phyloP scores from a whole-genome alignment of 352 stramenopile species.

The Nothophytophthora sp. region DNA sequence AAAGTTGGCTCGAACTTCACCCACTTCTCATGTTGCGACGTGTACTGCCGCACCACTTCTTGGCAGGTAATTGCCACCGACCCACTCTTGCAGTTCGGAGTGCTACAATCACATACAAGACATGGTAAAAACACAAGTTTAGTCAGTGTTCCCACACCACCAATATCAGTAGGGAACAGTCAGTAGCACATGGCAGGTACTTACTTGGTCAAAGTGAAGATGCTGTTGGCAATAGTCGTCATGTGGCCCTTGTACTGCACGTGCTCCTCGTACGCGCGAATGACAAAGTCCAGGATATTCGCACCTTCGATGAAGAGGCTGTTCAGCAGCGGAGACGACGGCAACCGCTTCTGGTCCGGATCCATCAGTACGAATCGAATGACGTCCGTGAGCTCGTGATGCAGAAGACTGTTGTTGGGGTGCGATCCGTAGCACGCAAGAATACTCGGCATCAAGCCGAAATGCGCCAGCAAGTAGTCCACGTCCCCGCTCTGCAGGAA shows the following conservation, averaged over 20 bases:
- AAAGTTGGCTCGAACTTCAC: slow-evolving; percentile 73
- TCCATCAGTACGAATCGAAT: slow-evolving; percentile 87
- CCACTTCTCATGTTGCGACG: slow-evolving; percentile 67
- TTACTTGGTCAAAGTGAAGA: slow-evolving; percentile 88
- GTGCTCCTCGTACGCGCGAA: slow-evolving; percentile 69
- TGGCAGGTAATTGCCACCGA: slow-evolving; percentile 63
- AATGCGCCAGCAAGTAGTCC: slow-evolving; percentile 68
- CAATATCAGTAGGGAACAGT: slow-evolving; percentile 2
- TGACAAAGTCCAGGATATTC: slow-evolving; percentile 85
- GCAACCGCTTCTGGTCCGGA: slow-evolving; percentile 79
- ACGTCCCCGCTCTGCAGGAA: slow-evolving; percentile 77
- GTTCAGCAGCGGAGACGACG: slow-evolving; percentile 78
- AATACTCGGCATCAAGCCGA: slow-evolving; percentile 82
- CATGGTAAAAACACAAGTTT: background rate
- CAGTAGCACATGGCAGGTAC: too few species aligned
- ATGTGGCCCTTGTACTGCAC: slow-evolving; percentile 90
- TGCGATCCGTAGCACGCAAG: slow-evolving; percentile 78
- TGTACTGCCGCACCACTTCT: slow-evolving; percentile 81
- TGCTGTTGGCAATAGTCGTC: slow-evolving; percentile 89
- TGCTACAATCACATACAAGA: slow-evolving; percentile 27
- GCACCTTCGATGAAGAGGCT: slow-evolving; percentile 70
- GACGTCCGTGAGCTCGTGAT: slow-evolving; percentile 86
- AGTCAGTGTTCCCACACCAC: slow-evolving; percentile 7
- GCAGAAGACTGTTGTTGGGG: slow-evolving; percentile 80
- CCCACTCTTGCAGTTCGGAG: slow-evolving; percentile 65